These are phyloP conservation scores for Candida glaebosa DNA, from an alignment of 805 yeast genomes.

Conservation along the genomic window DNA sequence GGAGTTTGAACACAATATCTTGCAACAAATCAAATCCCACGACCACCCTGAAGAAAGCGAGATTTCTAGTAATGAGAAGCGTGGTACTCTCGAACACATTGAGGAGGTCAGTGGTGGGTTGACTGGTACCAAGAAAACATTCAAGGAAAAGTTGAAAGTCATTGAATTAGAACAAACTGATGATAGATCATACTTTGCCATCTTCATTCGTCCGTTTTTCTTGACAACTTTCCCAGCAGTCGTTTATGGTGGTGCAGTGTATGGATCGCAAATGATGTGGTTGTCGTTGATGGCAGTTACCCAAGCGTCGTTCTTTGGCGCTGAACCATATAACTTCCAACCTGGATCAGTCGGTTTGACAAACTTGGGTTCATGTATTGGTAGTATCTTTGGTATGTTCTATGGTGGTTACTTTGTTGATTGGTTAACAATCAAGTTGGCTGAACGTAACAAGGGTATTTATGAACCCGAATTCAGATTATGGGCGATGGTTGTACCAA, in stretches of 20 bases:
- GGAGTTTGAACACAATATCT: conserved; percentile 27
- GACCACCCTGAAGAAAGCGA: conserved; percentile 8
- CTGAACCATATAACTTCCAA: conserved; percentile 38
- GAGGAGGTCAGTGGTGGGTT: conserved; percentile 13
- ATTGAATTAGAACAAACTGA: conserved; percentile 38
- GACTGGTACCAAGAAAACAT: conserved; percentile 26
- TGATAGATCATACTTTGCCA: conserved; percentile 35
- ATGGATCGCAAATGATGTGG: conserved; percentile 53
- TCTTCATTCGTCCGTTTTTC: conserved; percentile 35
- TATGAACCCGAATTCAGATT: conserved; percentile 47
- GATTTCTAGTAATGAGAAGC: conserved; percentile 3
- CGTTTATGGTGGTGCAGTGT: conserved; percentile 44
- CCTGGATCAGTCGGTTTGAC: conserved; percentile 40
- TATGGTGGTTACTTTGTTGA: conserved; percentile 48
- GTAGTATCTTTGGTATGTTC: conserved; percentile 40
- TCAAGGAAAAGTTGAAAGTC: conserved; percentile 34
- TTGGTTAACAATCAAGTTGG: conserved; percentile 28
- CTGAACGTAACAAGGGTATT: conserved; percentile 42
- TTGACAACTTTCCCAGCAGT: conserved; percentile 38
- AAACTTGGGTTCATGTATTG: conserved; percentile 41
- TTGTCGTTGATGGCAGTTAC: conserved; percentile 42
- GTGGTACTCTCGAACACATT: conserved; percentile 6
- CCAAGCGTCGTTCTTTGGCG: conserved; percentile 35
- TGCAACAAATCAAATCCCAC: conserved; percentile 25
- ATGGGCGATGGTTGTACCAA: conserved; percentile 40